A percentile compares a stretch with the other conserved stretches of the same genome.
Evolutionary conservation across 2,329 filamentous ascomycete species (phyloP).

Genomic region (Beauveria scarabaeidicola): DNA sequence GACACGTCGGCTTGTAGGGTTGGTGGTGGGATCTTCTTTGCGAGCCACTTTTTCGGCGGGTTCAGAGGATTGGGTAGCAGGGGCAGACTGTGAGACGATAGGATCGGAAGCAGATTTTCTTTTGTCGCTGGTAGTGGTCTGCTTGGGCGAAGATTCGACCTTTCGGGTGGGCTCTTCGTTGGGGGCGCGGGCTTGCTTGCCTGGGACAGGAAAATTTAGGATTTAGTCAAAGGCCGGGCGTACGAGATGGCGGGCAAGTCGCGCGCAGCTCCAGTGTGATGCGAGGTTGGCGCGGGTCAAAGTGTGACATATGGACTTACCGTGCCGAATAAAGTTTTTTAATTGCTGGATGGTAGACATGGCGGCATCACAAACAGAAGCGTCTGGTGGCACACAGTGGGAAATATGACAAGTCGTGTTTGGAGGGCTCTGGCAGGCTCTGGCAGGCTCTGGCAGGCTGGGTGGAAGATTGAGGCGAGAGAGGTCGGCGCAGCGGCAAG

Average conservation of each 20-base stretch:
- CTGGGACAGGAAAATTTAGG: constrained; percentile 25
- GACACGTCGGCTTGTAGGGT: constrained; percentile 26
- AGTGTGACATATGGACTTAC: constrained; percentile 29
- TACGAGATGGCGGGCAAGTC: not conserved
- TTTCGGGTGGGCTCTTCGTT: constrained; percentile 42
- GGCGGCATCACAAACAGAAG: constrained; percentile 2
- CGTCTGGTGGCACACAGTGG: constrained; percentile 1
- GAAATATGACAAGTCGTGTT: not conserved
- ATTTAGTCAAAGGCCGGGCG: not conserved
- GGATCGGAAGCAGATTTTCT: constrained; percentile 45
- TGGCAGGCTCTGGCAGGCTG: not conserved
- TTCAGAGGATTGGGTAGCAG: constrained; percentile 53
- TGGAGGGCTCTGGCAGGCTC: not conserved
- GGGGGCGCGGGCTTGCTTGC: constrained; percentile 76
- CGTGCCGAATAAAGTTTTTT: constrained; percentile 97
- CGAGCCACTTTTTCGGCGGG: constrained; percentile 46
- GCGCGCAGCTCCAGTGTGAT: not conserved
- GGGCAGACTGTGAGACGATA: constrained; percentile 59
- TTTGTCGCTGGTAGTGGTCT: constrained; percentile 47
- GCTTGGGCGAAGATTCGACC: constrained; percentile 41
- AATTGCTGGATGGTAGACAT: constrained; percentile 84
- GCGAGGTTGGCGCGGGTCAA: not conserved
- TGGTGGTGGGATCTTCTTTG: constrained; percentile 21
- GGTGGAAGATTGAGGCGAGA: not conserved
- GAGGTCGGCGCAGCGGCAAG: not conserved